Evolutionary conservation across 129 eudicot species (phyloP).

Genomic region (Tanacetum coccineum): DNA sequence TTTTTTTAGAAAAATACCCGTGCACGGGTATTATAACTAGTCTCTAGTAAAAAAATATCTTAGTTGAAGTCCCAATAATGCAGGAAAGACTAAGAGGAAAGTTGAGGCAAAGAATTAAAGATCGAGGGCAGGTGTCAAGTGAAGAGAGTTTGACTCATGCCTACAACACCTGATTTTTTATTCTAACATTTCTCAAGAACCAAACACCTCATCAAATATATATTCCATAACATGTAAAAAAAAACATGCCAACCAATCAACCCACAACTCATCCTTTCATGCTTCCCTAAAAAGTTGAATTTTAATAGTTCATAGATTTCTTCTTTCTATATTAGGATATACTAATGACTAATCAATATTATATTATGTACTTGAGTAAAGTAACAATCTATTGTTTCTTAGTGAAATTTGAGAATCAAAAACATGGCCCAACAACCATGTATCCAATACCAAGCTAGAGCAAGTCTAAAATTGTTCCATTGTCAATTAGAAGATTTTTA

Average conservation of each 20-base stretch:
- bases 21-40: too few relatives aligned
- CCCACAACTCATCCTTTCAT: slow-evolving; percentile 1
- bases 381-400: too few relatives aligned
- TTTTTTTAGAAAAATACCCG: too few relatives aligned
- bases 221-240: slow-evolving; percentile 5
- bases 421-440: too few relatives aligned
- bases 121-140: slow-evolving; percentile 35
- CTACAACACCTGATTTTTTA: slow-evolving; percentile 21
- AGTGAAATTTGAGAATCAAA: too few relatives aligned
- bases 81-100: slow-evolving; percentile 27
- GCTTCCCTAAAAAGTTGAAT: slow-evolving; percentile 5
- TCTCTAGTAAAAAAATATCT: not conserved
- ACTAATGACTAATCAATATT: too few relatives aligned
- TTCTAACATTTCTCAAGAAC: slow-evolving; percentile 17
- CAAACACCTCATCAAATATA: slow-evolving; percentile 32
- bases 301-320: not conserved
- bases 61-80: slow-evolving; percentile 30
- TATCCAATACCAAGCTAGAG: too few relatives aligned
- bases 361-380: too few relatives aligned
- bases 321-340: not conserved
- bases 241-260: not conserved
- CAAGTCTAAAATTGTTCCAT: too few relatives aligned
- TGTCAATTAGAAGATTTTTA: too few relatives aligned
- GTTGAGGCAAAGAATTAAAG: slow-evolving; percentile 30
- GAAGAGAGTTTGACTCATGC: slow-evolving; percentile 34